Evolutionary conservation across 192 early-diverging fungal species (phyloP).

Genomic region (Coemansia biformis): DNA sequence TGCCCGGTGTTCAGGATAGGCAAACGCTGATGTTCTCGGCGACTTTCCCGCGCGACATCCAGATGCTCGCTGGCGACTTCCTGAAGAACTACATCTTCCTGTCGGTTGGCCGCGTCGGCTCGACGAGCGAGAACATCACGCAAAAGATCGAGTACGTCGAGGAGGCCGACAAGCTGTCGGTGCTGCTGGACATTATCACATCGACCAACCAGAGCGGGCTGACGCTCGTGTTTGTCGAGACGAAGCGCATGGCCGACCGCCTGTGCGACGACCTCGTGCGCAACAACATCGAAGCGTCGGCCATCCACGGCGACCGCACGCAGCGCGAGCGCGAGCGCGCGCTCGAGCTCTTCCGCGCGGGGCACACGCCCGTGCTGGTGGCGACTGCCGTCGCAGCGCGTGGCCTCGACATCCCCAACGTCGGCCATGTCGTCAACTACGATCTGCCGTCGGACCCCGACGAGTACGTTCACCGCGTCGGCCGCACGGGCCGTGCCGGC

Average conservation of each 20-base stretch:
- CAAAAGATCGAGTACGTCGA: constrained; percentile 91
- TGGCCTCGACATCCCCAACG: constrained; percentile 86
- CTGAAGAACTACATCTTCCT: constrained; percentile 75
- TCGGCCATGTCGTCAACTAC: constrained; percentile 86
- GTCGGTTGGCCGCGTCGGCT: constrained; percentile 89
- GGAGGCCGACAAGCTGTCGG: constrained; percentile 87
- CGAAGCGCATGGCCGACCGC: constrained; percentile 89
- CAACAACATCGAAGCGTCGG: constrained; percentile 81
- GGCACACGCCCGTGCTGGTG: constrained; percentile 79
- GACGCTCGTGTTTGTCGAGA: constrained; percentile 96
- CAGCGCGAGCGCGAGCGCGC: constrained; percentile 94
- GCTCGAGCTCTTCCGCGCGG: constrained; percentile 80
- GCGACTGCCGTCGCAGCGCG: constrained; percentile 97
- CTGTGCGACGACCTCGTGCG: constrained; percentile 73
- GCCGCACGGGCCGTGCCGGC: constrained; percentile 96
- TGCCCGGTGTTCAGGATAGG: constrained; percentile 62
- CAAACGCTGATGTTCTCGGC: constrained; percentile 98
- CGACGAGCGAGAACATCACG: constrained; percentile 92
- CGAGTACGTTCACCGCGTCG: constrained; percentile 98
- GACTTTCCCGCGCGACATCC: constrained; percentile 93
- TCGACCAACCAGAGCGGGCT: constrained; percentile 58
- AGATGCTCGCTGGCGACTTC: constrained; percentile 88
- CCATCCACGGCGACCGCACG: constrained; percentile 95
- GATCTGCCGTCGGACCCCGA: constrained; percentile 95
- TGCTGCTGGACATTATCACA: constrained; percentile 76